Evolutionary conservation across 2,329 filamentous ascomycete species (phyloP).

Genomic region (Colletotrichum acutatum): DNA sequence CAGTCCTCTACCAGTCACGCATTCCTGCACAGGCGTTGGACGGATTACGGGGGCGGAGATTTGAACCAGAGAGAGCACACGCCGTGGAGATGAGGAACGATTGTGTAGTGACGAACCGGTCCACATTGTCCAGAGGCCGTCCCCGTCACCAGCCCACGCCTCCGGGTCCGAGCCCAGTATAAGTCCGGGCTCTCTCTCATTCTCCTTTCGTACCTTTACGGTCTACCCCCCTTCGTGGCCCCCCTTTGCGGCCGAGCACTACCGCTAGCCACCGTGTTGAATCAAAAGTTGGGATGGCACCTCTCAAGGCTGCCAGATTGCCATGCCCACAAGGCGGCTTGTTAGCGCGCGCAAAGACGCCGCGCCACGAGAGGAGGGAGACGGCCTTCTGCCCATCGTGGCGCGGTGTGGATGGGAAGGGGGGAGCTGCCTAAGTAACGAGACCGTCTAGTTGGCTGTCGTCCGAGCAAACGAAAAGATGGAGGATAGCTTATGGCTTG

Average conservation of each 20-base stretch:
- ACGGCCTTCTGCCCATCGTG: background rate
- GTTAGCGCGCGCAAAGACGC: constrained; percentile 21
- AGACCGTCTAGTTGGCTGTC: background rate
- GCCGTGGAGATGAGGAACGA: constrained; percentile 14
- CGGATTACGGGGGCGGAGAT: constrained; percentile 3
- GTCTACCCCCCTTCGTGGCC: background rate
- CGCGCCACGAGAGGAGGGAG: constrained; percentile 1
- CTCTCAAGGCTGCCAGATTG: constrained; percentile 29
- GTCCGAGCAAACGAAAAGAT: background rate
- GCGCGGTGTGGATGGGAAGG: background rate
- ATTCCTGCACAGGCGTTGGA: background rate
- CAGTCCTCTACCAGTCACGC: background rate
- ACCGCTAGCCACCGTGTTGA: background rate
- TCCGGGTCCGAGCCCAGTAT: constrained; percentile 5
- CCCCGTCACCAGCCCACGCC: constrained; percentile 24
- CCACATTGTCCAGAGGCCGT: background rate
- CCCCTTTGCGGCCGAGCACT: constrained; percentile 6
- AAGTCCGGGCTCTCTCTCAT: background rate
- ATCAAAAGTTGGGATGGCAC: constrained; percentile 29
- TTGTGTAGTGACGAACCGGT: background rate
- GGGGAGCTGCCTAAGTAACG: background rate
- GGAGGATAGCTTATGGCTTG: background rate
- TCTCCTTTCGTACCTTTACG: background rate
- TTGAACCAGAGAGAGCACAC: background rate
- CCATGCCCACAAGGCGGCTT: background rate